phyloP scores from a whole-genome alignment of 495 filamentous ascomycete species.

The Aspergillus biplanus region DNA sequence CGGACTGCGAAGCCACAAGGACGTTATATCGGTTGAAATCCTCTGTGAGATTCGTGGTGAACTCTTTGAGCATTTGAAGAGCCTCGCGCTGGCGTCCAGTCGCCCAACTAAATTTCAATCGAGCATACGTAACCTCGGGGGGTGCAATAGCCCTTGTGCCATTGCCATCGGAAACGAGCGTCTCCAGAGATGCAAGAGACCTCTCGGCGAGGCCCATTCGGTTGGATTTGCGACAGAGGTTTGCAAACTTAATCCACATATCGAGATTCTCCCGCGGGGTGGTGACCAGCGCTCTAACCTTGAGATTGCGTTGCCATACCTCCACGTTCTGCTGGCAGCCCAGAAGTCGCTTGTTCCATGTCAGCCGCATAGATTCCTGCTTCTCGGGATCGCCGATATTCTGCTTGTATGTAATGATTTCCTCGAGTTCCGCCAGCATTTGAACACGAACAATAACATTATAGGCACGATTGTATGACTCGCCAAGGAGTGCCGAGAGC shows the following conservation, averaged over 20 bases:
- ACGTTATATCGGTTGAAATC: conserved; percentile 66
- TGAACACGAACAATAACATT: conserved; percentile 94
- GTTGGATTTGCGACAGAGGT: conserved; percentile 93
- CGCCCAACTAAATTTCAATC: conserved; percentile 94
- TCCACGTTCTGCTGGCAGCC: conserved; percentile 97
- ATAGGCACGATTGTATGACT: conserved; percentile 96
- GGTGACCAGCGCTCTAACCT: conserved; percentile 90
- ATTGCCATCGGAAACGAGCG: conserved; percentile 59
- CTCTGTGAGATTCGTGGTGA: conserved; percentile 77
- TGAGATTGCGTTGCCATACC: conserved; percentile 97
- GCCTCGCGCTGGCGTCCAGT: conserved; percentile 71
- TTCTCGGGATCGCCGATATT: conserved; percentile 75
- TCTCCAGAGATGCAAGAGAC: conserved; percentile 81
- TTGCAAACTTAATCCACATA: conserved; percentile 99
- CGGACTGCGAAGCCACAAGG: conserved; percentile 50
- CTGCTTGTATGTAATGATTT: conserved; percentile 97
- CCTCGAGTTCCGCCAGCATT: conserved; percentile 97
- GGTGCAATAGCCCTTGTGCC: conserved; percentile 58
- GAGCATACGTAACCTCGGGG: conserved; percentile 84
- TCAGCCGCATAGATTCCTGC: conserved; percentile 85
- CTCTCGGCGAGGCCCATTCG: conserved; percentile 96
- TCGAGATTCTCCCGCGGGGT: conserved; percentile 89
- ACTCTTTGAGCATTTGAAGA: conserved; percentile 76
- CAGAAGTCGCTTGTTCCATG: conserved; percentile 93
- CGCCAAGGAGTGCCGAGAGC: conserved; percentile 88